Evolutionary conservation across 2,329 filamentous ascomycete species (phyloP).

Genomic region (Botrytis fabae): DNA sequence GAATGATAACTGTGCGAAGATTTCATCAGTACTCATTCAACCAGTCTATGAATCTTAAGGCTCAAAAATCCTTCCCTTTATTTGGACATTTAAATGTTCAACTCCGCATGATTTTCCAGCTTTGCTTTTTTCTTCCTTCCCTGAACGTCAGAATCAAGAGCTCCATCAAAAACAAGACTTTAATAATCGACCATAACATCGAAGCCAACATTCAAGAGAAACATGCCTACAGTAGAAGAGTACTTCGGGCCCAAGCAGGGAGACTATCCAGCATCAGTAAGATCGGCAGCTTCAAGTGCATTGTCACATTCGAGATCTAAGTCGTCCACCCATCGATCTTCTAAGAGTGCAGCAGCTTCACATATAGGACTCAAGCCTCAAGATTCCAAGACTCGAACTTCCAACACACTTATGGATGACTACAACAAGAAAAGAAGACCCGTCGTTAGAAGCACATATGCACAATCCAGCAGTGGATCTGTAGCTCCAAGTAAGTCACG

Average conservation of each 20-base stretch:
- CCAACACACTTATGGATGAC: neutral
- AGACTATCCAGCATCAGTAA: neutral
- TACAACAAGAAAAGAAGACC: neutral
- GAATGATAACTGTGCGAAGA: neutral
- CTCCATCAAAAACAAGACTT: neutral
- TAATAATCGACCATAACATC: neutral
- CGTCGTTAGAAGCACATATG: neutral
- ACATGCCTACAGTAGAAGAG: neutral
- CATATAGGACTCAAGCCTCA: neutral
- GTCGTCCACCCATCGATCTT: neutral
- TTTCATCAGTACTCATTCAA: neutral
- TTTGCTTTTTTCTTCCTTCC: neutral
- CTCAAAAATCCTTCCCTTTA: rapidly evolving
- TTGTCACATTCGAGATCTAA: neutral
- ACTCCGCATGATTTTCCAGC: neutral
- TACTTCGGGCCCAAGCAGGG: neutral
- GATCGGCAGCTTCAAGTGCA: neutral
- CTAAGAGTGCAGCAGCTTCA: neutral
- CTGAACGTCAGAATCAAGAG: neutral
- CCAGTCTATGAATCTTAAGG: neutral
- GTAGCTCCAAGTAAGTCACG: neutral
- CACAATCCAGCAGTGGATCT: neutral
- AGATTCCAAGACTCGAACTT: neutral
- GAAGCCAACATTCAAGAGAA: neutral
- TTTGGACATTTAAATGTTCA: neutral